Evolutionary conservation across 805 yeast species (phyloP).

Genomic region (Yarrowia yakushimensis): DNA sequence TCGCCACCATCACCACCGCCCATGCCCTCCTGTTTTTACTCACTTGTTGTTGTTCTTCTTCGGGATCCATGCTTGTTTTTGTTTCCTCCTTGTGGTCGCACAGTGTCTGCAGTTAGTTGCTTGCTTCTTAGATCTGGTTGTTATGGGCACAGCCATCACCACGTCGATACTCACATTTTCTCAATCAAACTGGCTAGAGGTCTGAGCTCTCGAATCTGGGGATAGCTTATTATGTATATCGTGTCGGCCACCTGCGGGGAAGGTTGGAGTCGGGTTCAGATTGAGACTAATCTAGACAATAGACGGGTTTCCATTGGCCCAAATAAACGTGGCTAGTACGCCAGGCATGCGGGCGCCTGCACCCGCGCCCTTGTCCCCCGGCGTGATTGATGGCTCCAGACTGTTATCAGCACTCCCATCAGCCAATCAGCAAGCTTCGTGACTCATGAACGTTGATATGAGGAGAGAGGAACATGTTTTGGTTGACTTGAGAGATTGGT

Average conservation of each 20-base stretch:
- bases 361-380: not conserved
- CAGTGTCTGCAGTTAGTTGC: not conserved
- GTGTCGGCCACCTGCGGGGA: slow-evolving; percentile 21
- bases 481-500: not conserved
- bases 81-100: not conserved
- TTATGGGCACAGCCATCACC: not conserved
- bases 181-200: slow-evolving; percentile 14
- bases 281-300: slow-evolving; percentile 5
- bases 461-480: not conserved
- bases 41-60: slow-evolving; percentile 11
- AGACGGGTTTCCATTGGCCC: slow-evolving; percentile 16
- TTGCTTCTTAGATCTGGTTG: not conserved
- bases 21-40: not conserved
- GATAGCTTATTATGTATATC: slow-evolving; percentile 23
- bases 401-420: slow-evolving; percentile 3
- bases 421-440: not conserved
- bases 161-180: not conserved
- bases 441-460: slow-evolving; percentile 21
- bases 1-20: not conserved
- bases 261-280: slow-evolving; percentile 10
- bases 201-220: not conserved
- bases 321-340: slow-evolving; percentile 22
- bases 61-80: slow-evolving; percentile 13
- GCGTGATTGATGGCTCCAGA: slow-evolving; percentile 10
- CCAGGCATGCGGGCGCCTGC: slow-evolving; percentile 1